Evolutionary conservation across 2,329 filamentous ascomycete genomes (phyloP).

Genomic region (Cladosporium velox): DNA sequence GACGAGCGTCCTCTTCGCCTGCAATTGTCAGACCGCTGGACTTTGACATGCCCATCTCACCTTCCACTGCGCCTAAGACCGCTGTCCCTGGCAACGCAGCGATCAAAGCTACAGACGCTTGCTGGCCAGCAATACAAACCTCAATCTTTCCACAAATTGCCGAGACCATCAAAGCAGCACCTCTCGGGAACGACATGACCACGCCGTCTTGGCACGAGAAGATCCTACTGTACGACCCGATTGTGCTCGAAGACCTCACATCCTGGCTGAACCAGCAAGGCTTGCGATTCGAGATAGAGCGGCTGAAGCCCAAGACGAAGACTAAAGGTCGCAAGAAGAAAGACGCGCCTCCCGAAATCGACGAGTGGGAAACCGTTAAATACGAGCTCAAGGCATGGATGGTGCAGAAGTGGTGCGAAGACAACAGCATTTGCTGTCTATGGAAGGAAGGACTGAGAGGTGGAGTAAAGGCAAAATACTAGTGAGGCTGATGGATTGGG

Average conservation of each 20-base stretch:
- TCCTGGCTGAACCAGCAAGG: slow-evolving; percentile 68
- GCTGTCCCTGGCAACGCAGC: slow-evolving; percentile 11
- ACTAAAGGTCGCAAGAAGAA: slow-evolving; percentile 26
- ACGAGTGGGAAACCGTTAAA: slow-evolving; percentile 33
- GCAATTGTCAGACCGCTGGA: slow-evolving; percentile 27
- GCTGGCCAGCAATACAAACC: slow-evolving; percentile 39
- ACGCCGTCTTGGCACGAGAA: slow-evolving; percentile 80
- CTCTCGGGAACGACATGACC: slow-evolving; percentile 43
- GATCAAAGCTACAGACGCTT: slow-evolving; percentile 29
- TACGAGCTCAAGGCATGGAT: slow-evolving; percentile 51
- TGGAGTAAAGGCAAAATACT: slow-evolving; percentile 38
- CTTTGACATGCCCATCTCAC: slow-evolving; percentile 24
- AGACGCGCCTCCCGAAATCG: slow-evolving; percentile 64
- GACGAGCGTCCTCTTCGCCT: slow-evolving; percentile 32
- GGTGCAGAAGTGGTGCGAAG: slow-evolving; percentile 89
- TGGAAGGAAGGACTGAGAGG: slow-evolving; percentile 59
- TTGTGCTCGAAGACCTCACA: slow-evolving; percentile 82
- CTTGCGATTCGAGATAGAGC: slow-evolving; percentile 27
- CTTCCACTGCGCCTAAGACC: slow-evolving; percentile 18
- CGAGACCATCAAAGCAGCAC: slow-evolving; percentile 48
- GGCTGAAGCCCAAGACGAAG: slow-evolving; percentile 45
- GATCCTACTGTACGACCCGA: slow-evolving; percentile 90
- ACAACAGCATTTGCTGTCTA: slow-evolving; percentile 80
- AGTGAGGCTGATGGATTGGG: background rate
- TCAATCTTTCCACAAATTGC: slow-evolving; percentile 53